These are phyloP conservation scores for Lotus japonicus DNA, from an alignment of 306 rosid species.

Conservation along the genomic window DNA sequence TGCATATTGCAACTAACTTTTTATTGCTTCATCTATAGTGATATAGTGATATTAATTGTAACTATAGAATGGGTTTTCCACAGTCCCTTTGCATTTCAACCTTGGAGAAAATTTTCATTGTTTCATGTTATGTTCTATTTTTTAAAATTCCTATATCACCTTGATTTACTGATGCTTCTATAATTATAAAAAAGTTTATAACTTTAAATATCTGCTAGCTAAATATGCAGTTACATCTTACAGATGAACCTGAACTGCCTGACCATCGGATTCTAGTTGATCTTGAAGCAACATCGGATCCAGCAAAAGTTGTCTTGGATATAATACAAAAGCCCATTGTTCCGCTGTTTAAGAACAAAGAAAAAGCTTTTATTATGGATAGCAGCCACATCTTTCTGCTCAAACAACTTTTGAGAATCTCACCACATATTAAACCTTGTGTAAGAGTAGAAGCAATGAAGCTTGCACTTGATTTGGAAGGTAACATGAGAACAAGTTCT, in stretches of 20 bases:
- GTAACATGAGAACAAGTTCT: background rate
- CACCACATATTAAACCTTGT: background rate
- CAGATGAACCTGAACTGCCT: background rate
- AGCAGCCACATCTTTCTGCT: slow-evolving; percentile 2
- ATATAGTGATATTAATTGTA: too few relatives aligned
- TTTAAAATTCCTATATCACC: background rate
- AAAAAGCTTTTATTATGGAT: background rate
- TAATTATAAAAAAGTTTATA: background rate
- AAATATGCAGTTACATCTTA: background rate
- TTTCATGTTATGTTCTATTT: background rate
- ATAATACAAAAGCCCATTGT: background rate
- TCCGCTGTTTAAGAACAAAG: slow-evolving; percentile 20
- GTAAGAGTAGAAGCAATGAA: background rate
- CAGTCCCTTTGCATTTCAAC: background rate
- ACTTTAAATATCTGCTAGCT: background rate
- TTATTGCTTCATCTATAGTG: background rate
- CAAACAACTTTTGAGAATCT: background rate
- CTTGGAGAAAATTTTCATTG: background rate
- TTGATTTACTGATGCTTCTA: slow-evolving; percentile 13
- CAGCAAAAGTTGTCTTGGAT: background rate
- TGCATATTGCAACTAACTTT: too few relatives aligned
- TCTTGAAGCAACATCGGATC: background rate
- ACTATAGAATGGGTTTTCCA: background rate
- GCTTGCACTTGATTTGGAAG: background rate
- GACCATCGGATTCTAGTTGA: background rate